Conservation (phyloP, 805 yeast species). For the Saccharomyces kudriavzevii region DNA sequence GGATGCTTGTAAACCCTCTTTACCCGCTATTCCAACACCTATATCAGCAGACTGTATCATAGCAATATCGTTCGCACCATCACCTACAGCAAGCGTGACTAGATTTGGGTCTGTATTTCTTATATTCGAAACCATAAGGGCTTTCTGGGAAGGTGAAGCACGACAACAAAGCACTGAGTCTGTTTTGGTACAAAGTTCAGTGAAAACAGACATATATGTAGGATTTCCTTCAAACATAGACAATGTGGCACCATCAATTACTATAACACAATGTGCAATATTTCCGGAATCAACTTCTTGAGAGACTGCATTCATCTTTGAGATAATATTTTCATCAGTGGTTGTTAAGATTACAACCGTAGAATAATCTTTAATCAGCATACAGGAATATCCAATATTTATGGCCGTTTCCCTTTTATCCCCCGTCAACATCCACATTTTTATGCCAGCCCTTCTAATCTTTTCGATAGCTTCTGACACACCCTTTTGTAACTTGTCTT, state of each 20-base stretch:
- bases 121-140: constrained; percentile 76
- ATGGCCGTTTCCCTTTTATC: constrained; percentile 98
- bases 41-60: constrained; percentile 98
- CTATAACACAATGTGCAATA: constrained; percentile 91
- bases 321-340: constrained; percentile 51
- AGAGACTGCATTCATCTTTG: constrained; percentile 66
- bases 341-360: constrained; percentile 65
- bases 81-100: constrained; percentile 94
- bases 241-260: constrained; percentile 88
- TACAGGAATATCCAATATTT: constrained; percentile 91
- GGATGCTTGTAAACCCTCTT: constrained; percentile 95
- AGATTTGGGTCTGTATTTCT: constrained; percentile 56
- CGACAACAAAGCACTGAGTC: constrained; percentile 93
- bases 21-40: constrained; percentile 95
- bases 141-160: constrained; percentile 95
- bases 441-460: constrained; percentile 85
- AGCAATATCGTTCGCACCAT: constrained; percentile 98
- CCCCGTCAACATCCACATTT: constrained; percentile 97
- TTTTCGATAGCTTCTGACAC: constrained; percentile 92
- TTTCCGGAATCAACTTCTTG: constrained; percentile 62
- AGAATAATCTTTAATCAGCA: constrained; percentile 85
- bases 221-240: constrained; percentile 64
- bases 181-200: constrained; percentile 77
- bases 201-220: constrained; percentile 62
- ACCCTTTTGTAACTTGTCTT: constrained; percentile 94